Evolutionary conservation across 257 asterid species (phyloP).

Genomic region (Ajuga chamaepitys): DNA sequence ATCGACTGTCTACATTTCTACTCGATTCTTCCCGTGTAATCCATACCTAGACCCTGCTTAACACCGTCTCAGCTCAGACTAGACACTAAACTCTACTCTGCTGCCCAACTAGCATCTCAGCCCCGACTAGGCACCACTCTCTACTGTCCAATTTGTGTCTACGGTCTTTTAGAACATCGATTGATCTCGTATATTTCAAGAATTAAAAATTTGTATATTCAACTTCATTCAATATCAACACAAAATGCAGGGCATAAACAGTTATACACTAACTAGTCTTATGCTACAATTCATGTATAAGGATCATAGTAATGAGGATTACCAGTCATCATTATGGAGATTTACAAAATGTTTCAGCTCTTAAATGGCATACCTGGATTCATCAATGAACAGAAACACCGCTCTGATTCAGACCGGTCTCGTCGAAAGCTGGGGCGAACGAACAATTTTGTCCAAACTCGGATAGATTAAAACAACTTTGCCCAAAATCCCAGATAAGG

Average conservation of each 20-base stretch:
- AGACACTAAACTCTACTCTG: too few species aligned
- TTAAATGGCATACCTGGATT: background rate
- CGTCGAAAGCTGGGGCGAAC: background rate
- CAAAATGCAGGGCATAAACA: background rate
- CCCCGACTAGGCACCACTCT: too few species aligned
- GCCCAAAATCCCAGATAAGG: slow-evolving; percentile 61
- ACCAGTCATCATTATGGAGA: background rate
- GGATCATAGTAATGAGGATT: background rate
- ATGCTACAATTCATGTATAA: background rate
- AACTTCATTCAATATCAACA: background rate
- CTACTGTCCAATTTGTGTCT: too few species aligned
- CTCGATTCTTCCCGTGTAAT: too few species aligned
- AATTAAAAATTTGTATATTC: background rate
- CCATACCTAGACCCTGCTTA: too few species aligned
- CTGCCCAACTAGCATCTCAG: too few species aligned
- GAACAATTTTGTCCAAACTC: background rate
- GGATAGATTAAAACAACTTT: slow-evolving; percentile 34
- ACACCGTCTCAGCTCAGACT: too few species aligned
- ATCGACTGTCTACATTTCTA: too few species aligned
- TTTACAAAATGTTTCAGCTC: background rate
- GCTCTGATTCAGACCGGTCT: background rate
- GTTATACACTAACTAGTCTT: background rate
- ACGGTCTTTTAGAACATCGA: too few species aligned
- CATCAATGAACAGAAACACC: background rate
- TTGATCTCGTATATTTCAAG: too few species aligned